phyloP scores from a whole-genome alignment of 2,329 filamentous ascomycete genomes.

The Trichocomaceae sp. region DNA sequence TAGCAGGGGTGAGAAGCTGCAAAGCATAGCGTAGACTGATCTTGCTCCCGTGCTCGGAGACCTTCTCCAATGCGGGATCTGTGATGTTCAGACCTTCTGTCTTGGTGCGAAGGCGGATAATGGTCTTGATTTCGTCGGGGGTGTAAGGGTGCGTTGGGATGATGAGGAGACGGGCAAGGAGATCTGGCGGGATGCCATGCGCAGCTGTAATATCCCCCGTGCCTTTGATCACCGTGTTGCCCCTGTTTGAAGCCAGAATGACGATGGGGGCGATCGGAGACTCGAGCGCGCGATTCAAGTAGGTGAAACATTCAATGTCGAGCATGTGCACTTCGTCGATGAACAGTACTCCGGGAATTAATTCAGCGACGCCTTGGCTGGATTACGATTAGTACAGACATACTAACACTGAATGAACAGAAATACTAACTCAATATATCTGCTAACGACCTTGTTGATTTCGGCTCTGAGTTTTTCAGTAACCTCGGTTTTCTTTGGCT shows the following conservation, averaged over 20 bases:
- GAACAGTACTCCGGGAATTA: conserved; percentile 96
- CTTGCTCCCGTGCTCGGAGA: conserved; percentile 77
- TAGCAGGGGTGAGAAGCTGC: conserved; percentile 82
- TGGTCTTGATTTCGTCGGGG: conserved; percentile 82
- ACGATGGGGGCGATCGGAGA: conserved; percentile 92
- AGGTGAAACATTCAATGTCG: conserved; percentile 98
- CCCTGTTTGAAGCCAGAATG: conserved; percentile 93
- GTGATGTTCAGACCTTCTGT: conserved; percentile 74
- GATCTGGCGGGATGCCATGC: conserved; percentile 90
- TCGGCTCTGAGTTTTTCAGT: conserved; percentile 92
- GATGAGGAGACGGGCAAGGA: conserved; percentile 88
- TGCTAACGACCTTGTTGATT: conserved; percentile 99
- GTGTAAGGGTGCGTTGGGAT: conserved; percentile 89
- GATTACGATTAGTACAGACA: background rate
- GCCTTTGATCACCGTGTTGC: conserved; percentile 86
- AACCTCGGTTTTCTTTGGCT: conserved; percentile 98
- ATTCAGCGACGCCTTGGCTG: conserved; percentile 81
- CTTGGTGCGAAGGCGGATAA: conserved; percentile 75
- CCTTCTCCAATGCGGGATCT: conserved; percentile 77
- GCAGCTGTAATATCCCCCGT: conserved; percentile 72
- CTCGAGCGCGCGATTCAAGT: conserved; percentile 96
- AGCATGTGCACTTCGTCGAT: conserved; percentile 99
- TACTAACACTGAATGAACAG: background rate
- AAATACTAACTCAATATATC: conserved; percentile 68
- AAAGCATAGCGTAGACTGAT: conserved; percentile 90